Evolutionary conservation across 1,139 yeast species (phyloP).

Genomic region (Yamadazyma oceani): DNA sequence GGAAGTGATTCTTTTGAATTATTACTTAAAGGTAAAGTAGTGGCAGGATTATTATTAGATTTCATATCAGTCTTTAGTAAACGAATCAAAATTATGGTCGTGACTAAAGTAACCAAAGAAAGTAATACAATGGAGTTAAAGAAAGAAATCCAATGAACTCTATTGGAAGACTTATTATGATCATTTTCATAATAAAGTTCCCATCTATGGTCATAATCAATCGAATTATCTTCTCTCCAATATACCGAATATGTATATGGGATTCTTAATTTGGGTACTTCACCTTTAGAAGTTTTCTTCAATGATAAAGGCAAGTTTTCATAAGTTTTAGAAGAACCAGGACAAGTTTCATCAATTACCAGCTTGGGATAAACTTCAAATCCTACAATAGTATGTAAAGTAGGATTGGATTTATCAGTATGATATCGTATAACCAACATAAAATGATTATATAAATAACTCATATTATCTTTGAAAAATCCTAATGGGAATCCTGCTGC

Average conservation of each 20-base stretch:
- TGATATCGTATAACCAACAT: conserved; percentile 80
- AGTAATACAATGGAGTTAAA: conserved; percentile 65
- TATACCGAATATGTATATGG: conserved; percentile 86
- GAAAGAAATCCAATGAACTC: conserved; percentile 71
- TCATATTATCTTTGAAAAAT: conserved; percentile 53
- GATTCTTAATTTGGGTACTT: conserved; percentile 34
- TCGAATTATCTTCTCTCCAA: conserved; percentile 79
- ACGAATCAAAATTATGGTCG: conserved; percentile 60
- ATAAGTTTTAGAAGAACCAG: conserved; percentile 63
- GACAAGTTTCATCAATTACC: conserved; percentile 65
- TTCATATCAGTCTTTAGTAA: conserved; percentile 45
- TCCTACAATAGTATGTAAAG: conserved; percentile 70
- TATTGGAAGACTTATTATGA: conserved; percentile 37
- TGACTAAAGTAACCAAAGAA: conserved; percentile 56
- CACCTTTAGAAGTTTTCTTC: conserved; percentile 20
- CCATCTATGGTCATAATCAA: conserved; percentile 76
- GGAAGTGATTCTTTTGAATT: background rate
- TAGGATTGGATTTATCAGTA: conserved; percentile 38
- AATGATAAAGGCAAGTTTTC: conserved; percentile 49
- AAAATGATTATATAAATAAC: conserved; percentile 74
- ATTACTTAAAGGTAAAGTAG: conserved; percentile 19
- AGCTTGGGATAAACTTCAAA: conserved; percentile 90
- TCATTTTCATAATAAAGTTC: conserved; percentile 65
- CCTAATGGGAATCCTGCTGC: conserved; percentile 90
- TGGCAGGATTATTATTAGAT: conserved; percentile 11